Evolutionary conservation across 2,329 filamentous ascomycete genomes (phyloP).

Genomic region (Stemphylium vesicarium): DNA sequence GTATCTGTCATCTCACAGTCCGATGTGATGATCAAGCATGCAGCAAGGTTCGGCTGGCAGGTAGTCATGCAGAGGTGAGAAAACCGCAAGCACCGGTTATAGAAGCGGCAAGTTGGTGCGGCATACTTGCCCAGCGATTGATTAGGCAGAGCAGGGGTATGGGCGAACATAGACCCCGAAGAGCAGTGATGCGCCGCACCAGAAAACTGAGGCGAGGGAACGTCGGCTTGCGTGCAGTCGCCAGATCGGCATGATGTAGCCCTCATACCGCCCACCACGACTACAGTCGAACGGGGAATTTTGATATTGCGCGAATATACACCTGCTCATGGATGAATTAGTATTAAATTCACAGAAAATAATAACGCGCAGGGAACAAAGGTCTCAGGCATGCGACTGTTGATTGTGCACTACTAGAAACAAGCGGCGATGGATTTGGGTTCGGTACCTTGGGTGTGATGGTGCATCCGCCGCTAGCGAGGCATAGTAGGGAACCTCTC

Average conservation of each 20-base stretch:
- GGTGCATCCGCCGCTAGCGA: conserved; percentile 18
- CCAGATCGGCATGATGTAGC: conserved; percentile 13
- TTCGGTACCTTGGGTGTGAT: conserved; percentile 21
- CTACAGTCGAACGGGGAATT: background rate
- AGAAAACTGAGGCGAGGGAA: background rate
- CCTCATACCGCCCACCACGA: conserved; percentile 6
- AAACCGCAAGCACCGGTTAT: background rate
- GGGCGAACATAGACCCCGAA: background rate
- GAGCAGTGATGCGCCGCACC: background rate
- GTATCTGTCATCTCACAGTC: background rate
- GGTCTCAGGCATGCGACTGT: background rate
- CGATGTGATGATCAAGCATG: background rate
- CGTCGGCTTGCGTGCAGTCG: background rate
- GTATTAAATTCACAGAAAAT: background rate
- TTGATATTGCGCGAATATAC: background rate
- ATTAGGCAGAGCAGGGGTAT: background rate
- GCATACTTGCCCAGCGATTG: background rate
- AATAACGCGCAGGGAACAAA: background rate
- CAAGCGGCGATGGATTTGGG: conserved; percentile 10
- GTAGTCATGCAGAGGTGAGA: background rate
- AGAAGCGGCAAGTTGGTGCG: background rate
- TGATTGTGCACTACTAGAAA: background rate
- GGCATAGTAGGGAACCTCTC: conserved; percentile 18
- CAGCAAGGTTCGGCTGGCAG: background rate
- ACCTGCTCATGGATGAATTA: background rate